These are phyloP conservation scores for Paracoccidioides lutzii DNA, from an alignment of 2,329 filamentous ascomycete genomes.

Conservation along the genomic window DNA sequence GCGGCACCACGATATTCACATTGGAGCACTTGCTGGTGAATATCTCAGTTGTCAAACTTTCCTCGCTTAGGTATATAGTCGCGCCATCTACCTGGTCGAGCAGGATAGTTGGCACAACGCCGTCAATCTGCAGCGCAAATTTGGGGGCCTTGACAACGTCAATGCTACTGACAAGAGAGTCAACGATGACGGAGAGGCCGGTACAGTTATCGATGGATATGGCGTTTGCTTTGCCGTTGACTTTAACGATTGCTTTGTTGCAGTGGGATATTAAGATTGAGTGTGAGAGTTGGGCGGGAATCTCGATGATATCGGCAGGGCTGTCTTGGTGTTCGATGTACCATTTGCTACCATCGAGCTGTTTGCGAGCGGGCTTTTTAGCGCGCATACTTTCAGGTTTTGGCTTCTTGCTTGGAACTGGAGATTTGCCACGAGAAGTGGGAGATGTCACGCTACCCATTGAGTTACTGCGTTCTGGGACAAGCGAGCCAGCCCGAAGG, in stretches of 20 bases:
- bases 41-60: conserved; percentile 65
- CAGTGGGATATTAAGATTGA: conserved; percentile 87
- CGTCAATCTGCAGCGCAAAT: conserved; percentile 86
- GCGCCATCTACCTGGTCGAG: conserved; percentile 90
- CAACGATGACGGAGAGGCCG: conserved; percentile 72
- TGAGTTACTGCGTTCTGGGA: conserved; percentile 45
- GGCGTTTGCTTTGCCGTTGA: conserved; percentile 92
- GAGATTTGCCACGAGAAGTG: conserved; percentile 57
- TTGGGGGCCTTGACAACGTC: conserved; percentile 93
- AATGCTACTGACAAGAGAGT: conserved; percentile 77
- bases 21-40: conserved; percentile 80
- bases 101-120: conserved; percentile 71
- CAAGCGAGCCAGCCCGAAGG: conserved; percentile 59
- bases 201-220: conserved; percentile 86
- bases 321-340: conserved; percentile 89
- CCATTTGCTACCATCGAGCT: conserved; percentile 86
- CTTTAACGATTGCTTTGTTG: conserved; percentile 76
- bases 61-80: conserved; percentile 70
- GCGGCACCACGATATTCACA: conserved; percentile 74
- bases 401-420: conserved; percentile 73
- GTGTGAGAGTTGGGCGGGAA: conserved; percentile 70
- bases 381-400: conserved; percentile 75
- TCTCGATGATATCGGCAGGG: conserved; percentile 57
- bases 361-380: conserved; percentile 69
- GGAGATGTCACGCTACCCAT: conserved; percentile 40